Evolutionary conservation across 257 asterid genomes (phyloP), one percentile per base, ranked within the genome.

Genomic region (Petunia secreta): DNA sequence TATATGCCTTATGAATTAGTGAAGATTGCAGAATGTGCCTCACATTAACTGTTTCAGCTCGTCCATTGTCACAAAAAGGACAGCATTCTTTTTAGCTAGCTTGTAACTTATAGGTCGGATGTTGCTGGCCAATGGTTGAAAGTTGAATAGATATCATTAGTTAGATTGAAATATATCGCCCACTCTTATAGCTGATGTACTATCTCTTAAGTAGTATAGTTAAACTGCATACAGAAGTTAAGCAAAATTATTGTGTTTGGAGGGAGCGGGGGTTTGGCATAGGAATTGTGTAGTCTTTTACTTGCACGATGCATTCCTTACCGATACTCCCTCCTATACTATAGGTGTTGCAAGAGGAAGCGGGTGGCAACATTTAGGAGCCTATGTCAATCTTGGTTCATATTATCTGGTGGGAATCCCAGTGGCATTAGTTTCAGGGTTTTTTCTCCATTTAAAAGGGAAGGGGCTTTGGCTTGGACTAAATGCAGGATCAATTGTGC

Each of bases 351-450:
- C 91, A 11, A 87, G 94, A 87, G 94, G 97, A 52, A 80, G 92
- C 7, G 94, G 97, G 41, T 89, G 94, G 93, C 94, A 90, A 81
- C 89, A 87, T 82, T 43, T 90, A 1, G 97, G 94, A 11, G 97
- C 94, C 7, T 91, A 89, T 14, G 90, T 91, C 59, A 90, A 91
- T 78, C 88, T 91, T 0, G 91, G 89, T 4, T 87, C 92, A 11
- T 91, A 77, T 75, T 90, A 90, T 81, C 66, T 91, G 0, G 88
- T 87, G 5, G 97, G 90, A 34, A 78, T 91, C 6, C 97, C 97
- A 0, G 80, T 79, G 25, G 88, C 94, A 0, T 9, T 82, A 2
- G 58, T 86, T n/a, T 79, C 88, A 2, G 94, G 94, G 1, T 90
- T 91, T 57, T 84, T 59, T 15, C 68, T 87, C 9, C 88, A 74